Evolutionary conservation across 768 basidiomycete species (phyloP).

Genomic region (Lentinula boryana): DNA sequence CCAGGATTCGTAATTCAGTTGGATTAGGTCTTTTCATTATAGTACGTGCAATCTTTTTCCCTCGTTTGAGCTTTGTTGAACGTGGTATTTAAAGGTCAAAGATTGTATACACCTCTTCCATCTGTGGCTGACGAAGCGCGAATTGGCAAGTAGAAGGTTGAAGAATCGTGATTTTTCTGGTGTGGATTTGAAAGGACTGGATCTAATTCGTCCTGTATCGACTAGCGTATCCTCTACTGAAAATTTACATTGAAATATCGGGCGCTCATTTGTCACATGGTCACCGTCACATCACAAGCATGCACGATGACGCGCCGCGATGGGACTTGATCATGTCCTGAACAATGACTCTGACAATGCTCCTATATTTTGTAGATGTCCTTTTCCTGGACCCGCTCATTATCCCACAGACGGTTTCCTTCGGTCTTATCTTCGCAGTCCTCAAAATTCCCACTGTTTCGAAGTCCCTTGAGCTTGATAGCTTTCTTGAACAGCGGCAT

Average conservation of each 20-base stretch:
- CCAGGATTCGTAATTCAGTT: slow-evolving; percentile 6
- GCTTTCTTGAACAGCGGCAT: not conserved
- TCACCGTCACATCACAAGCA: not conserved
- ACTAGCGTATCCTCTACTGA: not conserved
- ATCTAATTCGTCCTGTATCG: slow-evolving; percentile 25
- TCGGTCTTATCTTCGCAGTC: not conserved
- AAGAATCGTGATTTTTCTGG: slow-evolving; percentile 43
- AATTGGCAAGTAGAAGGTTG: slow-evolving; percentile 40
- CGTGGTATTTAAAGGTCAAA: slow-evolving; percentile 15
- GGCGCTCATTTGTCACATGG: too few relatives aligned
- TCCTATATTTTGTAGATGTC: not conserved
- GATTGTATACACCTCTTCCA: slow-evolving; percentile 40
- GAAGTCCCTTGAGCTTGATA: not conserved
- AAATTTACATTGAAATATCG: too few relatives aligned
- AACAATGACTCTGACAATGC: not conserved
- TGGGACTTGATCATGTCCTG: not conserved
- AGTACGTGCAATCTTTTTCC: slow-evolving; percentile 29
- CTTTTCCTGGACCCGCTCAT: not conserved
- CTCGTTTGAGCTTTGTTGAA: slow-evolving; percentile 4
- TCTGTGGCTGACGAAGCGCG: slow-evolving; percentile 41
- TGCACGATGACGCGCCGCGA: not conserved
- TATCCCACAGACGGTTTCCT: not conserved
- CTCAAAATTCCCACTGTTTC: not conserved
- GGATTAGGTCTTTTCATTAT: slow-evolving; percentile 21
- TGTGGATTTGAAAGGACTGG: slow-evolving; percentile 36